Percentiles rank a stretch among this genome's conserved stretches.
phyloP scores from a whole-genome alignment of 768 basidiomycete genomes.

The Leccinum boreale region DNA sequence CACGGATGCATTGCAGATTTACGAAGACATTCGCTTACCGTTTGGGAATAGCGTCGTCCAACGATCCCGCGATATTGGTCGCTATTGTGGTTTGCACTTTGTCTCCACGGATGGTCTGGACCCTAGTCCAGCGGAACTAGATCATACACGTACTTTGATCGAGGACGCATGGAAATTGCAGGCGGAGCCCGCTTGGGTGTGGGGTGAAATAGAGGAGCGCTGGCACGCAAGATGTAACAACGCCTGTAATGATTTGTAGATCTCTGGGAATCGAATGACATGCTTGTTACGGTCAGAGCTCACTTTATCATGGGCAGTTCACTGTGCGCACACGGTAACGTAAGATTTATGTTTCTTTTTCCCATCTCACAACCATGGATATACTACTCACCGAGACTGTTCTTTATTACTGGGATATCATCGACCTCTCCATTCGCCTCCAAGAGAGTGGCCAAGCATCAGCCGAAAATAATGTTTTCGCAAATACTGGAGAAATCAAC shows the following conservation, averaged over 20 bases:
- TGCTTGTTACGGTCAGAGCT: no score
- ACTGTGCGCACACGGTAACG: no score
- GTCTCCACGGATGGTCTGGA: neutral
- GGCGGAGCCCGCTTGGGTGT: conserved; percentile 1
- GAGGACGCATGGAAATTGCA: conserved; percentile 21
- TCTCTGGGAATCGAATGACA: no score
- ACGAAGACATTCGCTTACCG: conserved; percentile 32
- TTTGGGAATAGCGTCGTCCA: conserved; percentile 23
- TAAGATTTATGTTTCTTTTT: neutral
- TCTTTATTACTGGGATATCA: neutral
- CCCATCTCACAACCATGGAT: neutral
- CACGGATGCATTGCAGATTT: conserved; percentile 26
- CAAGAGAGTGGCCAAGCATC: neutral
- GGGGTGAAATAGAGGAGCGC: conserved; percentile 11
- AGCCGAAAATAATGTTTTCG: neutral
- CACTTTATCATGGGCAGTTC: no score
- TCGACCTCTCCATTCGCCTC: neutral
- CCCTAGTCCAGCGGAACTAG: conserved; percentile 8
- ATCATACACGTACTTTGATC: conserved; percentile 5
- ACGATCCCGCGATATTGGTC: conserved; percentile 18
- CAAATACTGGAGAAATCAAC: neutral
- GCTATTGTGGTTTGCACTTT: conserved; percentile 20
- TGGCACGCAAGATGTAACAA: conserved; percentile 1
- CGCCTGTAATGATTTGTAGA: no score
- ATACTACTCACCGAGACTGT: neutral